Evolutionary conservation across 768 basidiomycete species (phyloP).

Genomic region (Trametopsis cervina): DNA sequence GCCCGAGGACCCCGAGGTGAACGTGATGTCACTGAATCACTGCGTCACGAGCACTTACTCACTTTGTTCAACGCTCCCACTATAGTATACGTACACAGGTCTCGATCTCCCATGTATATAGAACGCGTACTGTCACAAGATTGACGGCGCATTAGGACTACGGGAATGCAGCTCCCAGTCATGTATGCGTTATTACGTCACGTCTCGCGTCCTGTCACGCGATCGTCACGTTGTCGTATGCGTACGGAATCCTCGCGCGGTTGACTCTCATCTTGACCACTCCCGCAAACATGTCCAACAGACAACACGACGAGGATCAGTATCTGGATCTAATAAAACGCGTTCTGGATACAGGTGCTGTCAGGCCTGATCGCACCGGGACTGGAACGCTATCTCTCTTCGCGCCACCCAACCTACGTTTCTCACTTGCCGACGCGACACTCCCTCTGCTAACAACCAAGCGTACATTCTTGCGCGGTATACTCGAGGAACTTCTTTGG

Average conservation of each 20-base stretch:
- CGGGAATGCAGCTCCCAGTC: neutral
- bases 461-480: slow-evolving; percentile 86
- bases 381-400: slow-evolving; percentile 92
- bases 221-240: neutral
- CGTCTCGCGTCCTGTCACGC: neutral
- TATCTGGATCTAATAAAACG: slow-evolving; percentile 78
- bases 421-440: slow-evolving; percentile 68
- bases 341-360: slow-evolving; percentile 70
- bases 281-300: no score
- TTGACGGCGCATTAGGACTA: no score
- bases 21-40: no score
- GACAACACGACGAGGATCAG: slow-evolving; percentile 90
- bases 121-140: no score
- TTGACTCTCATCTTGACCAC: no score
- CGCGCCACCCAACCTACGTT: slow-evolving; percentile 84
- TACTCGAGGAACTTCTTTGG: slow-evolving; percentile 93
- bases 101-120: no score
- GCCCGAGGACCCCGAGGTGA: no score
- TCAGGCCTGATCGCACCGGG: slow-evolving; percentile 86
- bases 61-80: no score
- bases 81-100: no score
- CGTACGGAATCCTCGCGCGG: neutral
- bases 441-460: slow-evolving; percentile 94
- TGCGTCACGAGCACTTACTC: no score
- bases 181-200: neutral